Evolutionary conservation across 805 yeast genomes (phyloP), one percentile per base, ranked within the genome.

Genomic region (Ogataea paraovalis): DNA sequence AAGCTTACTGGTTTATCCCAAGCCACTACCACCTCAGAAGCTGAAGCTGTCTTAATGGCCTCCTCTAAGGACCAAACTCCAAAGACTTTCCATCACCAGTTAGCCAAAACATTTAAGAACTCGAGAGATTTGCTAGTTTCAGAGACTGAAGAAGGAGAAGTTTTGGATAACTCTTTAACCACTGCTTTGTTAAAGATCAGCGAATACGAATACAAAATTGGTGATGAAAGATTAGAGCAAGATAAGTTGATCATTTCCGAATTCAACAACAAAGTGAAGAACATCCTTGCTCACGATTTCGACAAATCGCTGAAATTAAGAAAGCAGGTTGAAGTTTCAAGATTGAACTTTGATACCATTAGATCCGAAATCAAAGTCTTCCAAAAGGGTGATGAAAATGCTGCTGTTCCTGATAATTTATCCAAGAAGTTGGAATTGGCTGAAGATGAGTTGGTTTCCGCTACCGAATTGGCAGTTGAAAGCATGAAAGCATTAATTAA

Each of bases 371-470:
- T 74, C 22, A 78, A 70, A 56, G 44, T 56, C 22, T 51, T 57
- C 20, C 66, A 66, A 50, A 64, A 61, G 41, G 73, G 69, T 37
- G 70, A 71, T 39, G 61, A 61, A 37, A 73, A 72, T 39, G 66
- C 75, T 39, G 73, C 72, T 39, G 66, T 76, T 39, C 64, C 80
- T 19, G 85, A 79, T 45, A 72, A 70, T 38, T 73, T 82, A 54
- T 70, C 71, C 50, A 75, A 73, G 53, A 79, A 76, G 46, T 68
- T 79, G 54, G 82, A 80, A 49, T 62, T 69, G 16, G 73, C 73
- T 50, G 96, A 87, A 65, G 96, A 87, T 61, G 92, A 85, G 52
- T 77, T 87, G 54, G 94, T 87, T 32, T 78, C 82, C 55, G 87
- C 89, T 22, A 86, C 90, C 3, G 84, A 85, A 48, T 70, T 75